A percentile compares a stretch with the other conserved stretches of the same genome.
Evolutionary conservation across 78 protist species (phyloP).

Genomic region (Bodo saltans): DNA sequence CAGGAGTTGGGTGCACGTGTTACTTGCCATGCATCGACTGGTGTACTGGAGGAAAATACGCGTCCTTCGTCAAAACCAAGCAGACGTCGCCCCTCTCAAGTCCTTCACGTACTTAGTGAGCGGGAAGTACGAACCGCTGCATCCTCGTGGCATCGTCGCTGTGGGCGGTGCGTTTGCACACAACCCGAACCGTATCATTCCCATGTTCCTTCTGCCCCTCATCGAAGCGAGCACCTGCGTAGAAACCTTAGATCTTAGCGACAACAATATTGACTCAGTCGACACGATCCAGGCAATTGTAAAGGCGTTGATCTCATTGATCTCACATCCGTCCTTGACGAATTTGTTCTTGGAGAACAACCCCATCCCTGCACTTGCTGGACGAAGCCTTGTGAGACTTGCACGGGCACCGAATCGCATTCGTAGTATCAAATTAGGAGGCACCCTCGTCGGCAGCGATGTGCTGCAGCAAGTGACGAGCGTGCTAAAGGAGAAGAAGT

Average conservation of each 20-base stretch:
- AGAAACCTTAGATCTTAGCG: not conserved
- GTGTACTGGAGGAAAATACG: not conserved
- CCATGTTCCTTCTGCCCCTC: not conserved
- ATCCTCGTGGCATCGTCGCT: not conserved
- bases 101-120: not conserved
- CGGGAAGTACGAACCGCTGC: not conserved
- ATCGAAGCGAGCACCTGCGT: not conserved
- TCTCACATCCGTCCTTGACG: not conserved
- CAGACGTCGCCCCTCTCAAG: not conserved
- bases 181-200: not conserved
- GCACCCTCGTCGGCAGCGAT: not conserved
- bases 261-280: not conserved
- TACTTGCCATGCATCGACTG: not conserved
- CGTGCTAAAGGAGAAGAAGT: not conserved
- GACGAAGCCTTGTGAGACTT: not conserved
- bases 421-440: not conserved
- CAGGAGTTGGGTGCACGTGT: not conserved
- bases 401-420: not conserved
- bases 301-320: not conserved
- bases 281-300: not conserved
- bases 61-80: not conserved
- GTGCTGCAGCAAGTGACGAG: not conserved
- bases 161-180: no score
- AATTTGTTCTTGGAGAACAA: not conserved
- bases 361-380: not conserved